Percentiles rank a stretch among this genome's conserved stretches.
Evolutionary conservation across 2,329 filamentous ascomycete genomes (phyloP).

Genomic region (Stachybotrys elegans): DNA sequence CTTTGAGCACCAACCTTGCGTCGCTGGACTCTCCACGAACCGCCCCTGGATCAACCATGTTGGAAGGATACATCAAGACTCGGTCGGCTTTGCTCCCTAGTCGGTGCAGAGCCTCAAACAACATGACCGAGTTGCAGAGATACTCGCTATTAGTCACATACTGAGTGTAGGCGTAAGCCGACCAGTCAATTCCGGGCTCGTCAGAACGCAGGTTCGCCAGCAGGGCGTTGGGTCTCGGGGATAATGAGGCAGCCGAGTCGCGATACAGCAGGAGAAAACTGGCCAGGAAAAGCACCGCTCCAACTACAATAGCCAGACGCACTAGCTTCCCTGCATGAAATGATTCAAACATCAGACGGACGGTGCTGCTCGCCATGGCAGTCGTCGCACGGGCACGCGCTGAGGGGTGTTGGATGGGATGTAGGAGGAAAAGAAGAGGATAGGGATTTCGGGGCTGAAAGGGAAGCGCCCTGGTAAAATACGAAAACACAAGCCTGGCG

Average conservation of each 20-base stretch:
- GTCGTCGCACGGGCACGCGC: no score
- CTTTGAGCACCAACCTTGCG: slow-evolving; percentile 31
- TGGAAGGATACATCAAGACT: slow-evolving; percentile 40
- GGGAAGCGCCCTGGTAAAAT: no score
- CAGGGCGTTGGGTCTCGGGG: background rate
- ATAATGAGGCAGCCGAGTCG: background rate
- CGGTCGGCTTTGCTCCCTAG: slow-evolving; percentile 38
- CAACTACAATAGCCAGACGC: background rate
- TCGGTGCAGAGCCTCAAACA: slow-evolving; percentile 38
- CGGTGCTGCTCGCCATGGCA: no score
- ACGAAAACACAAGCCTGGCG: no score
- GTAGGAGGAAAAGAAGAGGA: no score
- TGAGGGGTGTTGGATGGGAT: no score
- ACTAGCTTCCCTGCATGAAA: no score
- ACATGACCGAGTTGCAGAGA: slow-evolving; percentile 46
- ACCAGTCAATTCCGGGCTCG: background rate
- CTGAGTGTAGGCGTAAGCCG: slow-evolving; percentile 40
- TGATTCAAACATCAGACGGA: no score
- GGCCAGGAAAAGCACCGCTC: background rate
- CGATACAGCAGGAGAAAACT: background rate
- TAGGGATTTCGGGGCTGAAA: no score
- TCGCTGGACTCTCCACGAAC: slow-evolving; percentile 15
- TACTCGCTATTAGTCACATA: slow-evolving; percentile 44
- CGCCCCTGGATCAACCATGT: slow-evolving; percentile 26
- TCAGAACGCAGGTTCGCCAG: no score